Percentiles rank a stretch among this genome's conserved stretches.
Conservation (phyloP, 768 basidiomycete genomes). For the Phlebiopsis gigantea region DNA sequence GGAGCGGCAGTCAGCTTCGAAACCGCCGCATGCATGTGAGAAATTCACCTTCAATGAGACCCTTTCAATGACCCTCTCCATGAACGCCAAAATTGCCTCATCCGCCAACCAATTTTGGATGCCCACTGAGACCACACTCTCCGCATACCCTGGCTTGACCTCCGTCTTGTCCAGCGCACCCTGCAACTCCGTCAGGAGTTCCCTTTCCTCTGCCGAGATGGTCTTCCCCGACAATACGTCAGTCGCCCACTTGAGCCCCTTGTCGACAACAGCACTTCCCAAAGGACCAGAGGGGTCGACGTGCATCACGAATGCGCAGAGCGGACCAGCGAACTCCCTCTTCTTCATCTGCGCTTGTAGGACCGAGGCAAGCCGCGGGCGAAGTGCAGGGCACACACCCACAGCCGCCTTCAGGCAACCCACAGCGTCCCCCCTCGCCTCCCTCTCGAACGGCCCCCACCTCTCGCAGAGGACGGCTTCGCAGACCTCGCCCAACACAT, state of each 20-base stretch:
- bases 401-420: background rate
- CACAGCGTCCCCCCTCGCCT: background rate
- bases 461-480: background rate
- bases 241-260: constrained; percentile 50
- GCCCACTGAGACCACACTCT: constrained; percentile 62
- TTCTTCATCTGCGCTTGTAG: background rate
- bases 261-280: constrained; percentile 31
- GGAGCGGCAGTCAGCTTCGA: background rate
- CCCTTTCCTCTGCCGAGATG: background rate
- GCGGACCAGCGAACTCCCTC: background rate
- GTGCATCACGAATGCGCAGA: background rate
- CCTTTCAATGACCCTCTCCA: constrained; percentile 19
- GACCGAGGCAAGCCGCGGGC: background rate
- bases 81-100: constrained; percentile 23
- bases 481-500: background rate
- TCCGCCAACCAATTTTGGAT: constrained; percentile 56
- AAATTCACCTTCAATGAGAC: constrained; percentile 54
- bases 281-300: background rate
- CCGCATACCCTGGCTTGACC: constrained; percentile 56
- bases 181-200: background rate
- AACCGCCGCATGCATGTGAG: background rate
- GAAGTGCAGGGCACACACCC: background rate
- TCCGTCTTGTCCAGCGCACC: constrained; percentile 10
- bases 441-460: background rate
- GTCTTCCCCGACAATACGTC: constrained; percentile 34